Conservation (phyloP, 306 rosid species). For the Quercus gilva region DNA sequence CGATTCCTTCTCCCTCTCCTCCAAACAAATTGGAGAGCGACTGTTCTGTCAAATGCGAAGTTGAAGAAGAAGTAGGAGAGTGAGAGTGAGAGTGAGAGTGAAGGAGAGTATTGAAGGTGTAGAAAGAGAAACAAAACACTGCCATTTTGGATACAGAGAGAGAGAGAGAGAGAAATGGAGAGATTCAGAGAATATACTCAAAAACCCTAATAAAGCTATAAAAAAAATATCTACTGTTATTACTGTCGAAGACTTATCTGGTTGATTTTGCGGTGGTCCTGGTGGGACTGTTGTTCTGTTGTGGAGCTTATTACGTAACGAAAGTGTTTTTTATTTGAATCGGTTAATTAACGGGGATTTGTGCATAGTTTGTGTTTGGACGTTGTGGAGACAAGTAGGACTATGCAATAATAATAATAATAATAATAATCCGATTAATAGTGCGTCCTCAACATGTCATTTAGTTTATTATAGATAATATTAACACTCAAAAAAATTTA, state of each 20-base stretch:
- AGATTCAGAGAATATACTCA: conserved; percentile 53
- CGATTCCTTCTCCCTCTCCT: conserved; percentile 1
- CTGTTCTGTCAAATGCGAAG: conserved; percentile 6
- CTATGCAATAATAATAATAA: too few species aligned
- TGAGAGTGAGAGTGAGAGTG: neutral
- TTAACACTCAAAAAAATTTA: too few species aligned
- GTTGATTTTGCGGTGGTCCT: neutral
- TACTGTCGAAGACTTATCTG: neutral
- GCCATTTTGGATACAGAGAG: conserved; percentile 37
- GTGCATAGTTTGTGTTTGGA: too few species aligned
- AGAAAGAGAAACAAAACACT: conserved; percentile 26
- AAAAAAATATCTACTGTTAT: conserved; percentile 9
- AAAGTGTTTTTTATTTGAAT: too few species aligned
- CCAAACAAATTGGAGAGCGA: conserved; percentile 7
- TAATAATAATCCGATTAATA: too few species aligned
- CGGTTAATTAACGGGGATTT: too few species aligned
- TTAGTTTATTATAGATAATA: too few species aligned
- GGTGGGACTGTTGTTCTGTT: too few species aligned
- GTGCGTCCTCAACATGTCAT: too few species aligned
- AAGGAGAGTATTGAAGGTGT: conserved; percentile 30
- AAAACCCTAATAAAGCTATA: conserved; percentile 58
- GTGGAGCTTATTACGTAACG: too few species aligned
- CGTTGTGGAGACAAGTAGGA: too few species aligned
- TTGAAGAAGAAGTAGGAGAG: conserved; percentile 22
- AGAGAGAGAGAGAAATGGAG: conserved; percentile 18